phyloP scores from a whole-genome alignment of 129 eudicot species.

The Logfia minima region DNA sequence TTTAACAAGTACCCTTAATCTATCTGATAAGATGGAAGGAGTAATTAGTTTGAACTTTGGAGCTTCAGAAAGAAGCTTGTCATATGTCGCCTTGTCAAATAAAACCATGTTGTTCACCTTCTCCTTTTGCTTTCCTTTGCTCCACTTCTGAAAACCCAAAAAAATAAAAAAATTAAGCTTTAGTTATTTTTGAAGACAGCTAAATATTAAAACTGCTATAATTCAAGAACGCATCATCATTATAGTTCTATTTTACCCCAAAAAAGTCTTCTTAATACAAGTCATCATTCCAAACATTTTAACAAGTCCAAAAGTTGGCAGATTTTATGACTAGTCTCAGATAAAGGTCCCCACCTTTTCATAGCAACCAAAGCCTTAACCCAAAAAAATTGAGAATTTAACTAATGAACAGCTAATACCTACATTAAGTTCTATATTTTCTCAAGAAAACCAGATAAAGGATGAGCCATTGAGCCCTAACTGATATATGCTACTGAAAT shows the following conservation, averaged over 20 bases:
- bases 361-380: background rate
- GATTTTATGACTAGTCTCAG: background rate
- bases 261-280: background rate
- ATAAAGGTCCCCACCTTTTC: background rate
- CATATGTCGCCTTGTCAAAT: slow-evolving; percentile 87
- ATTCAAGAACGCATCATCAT: background rate
- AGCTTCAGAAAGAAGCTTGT: slow-evolving; percentile 88
- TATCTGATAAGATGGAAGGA: slow-evolving; percentile 81
- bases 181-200: background rate
- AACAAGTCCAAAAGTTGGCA: background rate
- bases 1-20: slow-evolving; percentile 64
- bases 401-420: background rate
- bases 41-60: slow-evolving; percentile 89
- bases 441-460: background rate
- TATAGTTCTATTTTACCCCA: background rate
- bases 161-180: background rate
- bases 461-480: background rate
- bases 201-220: background rate
- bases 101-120: slow-evolving; percentile 99
- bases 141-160: slow-evolving; percentile 73
- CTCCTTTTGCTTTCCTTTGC: slow-evolving; percentile 99
- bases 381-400: background rate
- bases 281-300: background rate
- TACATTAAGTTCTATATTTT: background rate
- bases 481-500: background rate